These are phyloP conservation scores for Cladorrhinum samala DNA, from an alignment of 495 filamentous ascomycete species.

Conservation along the genomic window DNA sequence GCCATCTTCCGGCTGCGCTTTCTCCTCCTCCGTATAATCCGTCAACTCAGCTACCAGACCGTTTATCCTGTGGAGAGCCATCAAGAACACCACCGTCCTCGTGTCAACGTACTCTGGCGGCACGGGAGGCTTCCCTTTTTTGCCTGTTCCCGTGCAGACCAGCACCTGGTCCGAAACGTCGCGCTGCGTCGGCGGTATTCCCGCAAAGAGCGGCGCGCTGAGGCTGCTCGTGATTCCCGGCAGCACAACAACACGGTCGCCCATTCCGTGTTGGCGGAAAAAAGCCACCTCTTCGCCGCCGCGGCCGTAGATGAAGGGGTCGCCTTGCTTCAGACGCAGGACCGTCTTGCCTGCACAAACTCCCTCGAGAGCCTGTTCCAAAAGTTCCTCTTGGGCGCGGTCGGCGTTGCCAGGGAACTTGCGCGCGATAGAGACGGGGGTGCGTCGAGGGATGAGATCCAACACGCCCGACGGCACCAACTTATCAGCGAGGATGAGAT, in stretches of 20 bases:
- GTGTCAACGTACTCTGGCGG: constrained; percentile 72
- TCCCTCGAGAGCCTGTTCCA: constrained; percentile 68
- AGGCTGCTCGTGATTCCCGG: constrained; percentile 88
- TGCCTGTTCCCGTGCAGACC: constrained; percentile 88
- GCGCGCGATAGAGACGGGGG: constrained; percentile 83
- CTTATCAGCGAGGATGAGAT: constrained; percentile 91
- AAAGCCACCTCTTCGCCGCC: constrained; percentile 90
- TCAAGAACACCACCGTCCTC: constrained; percentile 89
- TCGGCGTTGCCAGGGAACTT: constrained; percentile 98
- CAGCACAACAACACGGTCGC: constrained; percentile 52
- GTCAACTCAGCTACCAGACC: constrained; percentile 64
- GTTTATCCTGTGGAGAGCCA: constrained; percentile 82
- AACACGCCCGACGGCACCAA: constrained; percentile 85
- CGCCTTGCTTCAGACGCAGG: constrained; percentile 88
- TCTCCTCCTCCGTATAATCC: constrained; percentile 25
- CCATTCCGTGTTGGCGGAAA: constrained; percentile 66
- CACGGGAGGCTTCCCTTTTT: constrained; percentile 76
- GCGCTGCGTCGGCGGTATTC: constrained; percentile 81
- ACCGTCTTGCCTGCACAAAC: constrained; percentile 70
- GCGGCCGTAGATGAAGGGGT: constrained; percentile 92
- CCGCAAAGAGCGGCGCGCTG: constrained; percentile 80
- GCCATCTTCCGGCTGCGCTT: constrained; percentile 28
- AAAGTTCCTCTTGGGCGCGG: constrained; percentile 82
- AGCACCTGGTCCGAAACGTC: constrained; percentile 88
- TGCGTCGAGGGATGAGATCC: constrained; percentile 82